Evolutionary conservation across 2,329 filamentous ascomycete genomes (phyloP).

Genomic region (Ceratocystis albifundus): DNA sequence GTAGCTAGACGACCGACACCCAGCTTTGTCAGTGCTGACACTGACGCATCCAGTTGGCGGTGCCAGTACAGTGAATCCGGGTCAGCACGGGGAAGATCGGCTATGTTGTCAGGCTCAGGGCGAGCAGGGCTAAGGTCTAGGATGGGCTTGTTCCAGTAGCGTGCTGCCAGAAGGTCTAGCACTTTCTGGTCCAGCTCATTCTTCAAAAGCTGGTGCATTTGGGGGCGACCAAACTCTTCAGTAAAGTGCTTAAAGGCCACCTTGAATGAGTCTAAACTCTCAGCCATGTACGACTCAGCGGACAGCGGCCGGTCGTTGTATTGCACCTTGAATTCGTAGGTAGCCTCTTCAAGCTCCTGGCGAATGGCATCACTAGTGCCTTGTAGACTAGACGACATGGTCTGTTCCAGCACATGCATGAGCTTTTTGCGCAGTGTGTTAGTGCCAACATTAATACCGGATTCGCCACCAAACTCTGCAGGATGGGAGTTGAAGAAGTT

Average conservation of each 20-base stretch:
- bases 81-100: constrained; percentile 72
- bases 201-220: constrained; percentile 84
- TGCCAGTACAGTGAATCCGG: constrained; percentile 83
- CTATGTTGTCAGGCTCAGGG: constrained; percentile 59
- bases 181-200: constrained; percentile 89
- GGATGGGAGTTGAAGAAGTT: constrained; percentile 78
- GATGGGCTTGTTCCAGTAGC: constrained; percentile 96
- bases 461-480: constrained; percentile 61
- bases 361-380: constrained; percentile 84
- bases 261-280: constrained; percentile 92
- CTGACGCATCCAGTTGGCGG: constrained; percentile 84
- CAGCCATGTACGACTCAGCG: constrained; percentile 90
- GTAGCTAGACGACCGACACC: constrained; percentile 89
- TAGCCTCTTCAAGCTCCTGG: constrained; percentile 90
- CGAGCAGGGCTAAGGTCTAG: constrained; percentile 60
- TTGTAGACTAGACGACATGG: constrained; percentile 87
- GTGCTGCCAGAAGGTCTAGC: constrained; percentile 77
- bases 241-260: constrained; percentile 94
- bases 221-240: constrained; percentile 74
- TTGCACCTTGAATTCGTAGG: constrained; percentile 98
- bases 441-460: constrained; percentile 69
- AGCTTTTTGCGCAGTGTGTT: constrained; percentile 83
- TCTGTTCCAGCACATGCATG: constrained; percentile 93
- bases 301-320: constrained; percentile 94
- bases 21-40: constrained; percentile 80